phyloP scores from a whole-genome alignment of 805 yeast genomes.

The Blastobotrys mokoenaii region DNA sequence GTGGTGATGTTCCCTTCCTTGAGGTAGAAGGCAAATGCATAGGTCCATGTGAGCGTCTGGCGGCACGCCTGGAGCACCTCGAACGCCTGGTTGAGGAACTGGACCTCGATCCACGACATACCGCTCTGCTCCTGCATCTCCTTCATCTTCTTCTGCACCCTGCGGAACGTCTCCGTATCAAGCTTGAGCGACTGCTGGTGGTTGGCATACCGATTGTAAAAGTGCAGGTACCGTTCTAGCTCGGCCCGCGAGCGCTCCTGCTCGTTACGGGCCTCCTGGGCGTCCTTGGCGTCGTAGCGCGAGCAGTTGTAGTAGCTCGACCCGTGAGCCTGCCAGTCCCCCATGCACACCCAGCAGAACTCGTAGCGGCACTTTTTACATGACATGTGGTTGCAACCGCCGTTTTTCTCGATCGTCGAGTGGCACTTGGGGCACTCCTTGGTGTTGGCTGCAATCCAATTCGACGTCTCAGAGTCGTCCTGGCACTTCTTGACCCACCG shows the following conservation, averaged over 20 bases:
- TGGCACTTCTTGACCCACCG: constrained; percentile 71
- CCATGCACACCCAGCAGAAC: constrained; percentile 86
- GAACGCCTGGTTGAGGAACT: constrained; percentile 69
- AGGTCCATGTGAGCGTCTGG: constrained; percentile 81
- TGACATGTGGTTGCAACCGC: constrained; percentile 96
- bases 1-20: constrained; percentile 44
- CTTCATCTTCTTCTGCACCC: constrained; percentile 55
- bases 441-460: constrained; percentile 82
- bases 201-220: constrained; percentile 60
- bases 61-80: constrained; percentile 58
- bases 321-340: constrained; percentile 67
- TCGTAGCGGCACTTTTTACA: constrained; percentile 70
- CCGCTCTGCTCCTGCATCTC: constrained; percentile 55
- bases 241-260: constrained; percentile 39
- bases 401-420: constrained; percentile 78
- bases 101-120: constrained; percentile 81
- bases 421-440: constrained; percentile 79
- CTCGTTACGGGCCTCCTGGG: constrained; percentile 32
- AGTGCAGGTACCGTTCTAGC: constrained; percentile 62
- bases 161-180: constrained; percentile 55
- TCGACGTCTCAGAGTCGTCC: constrained; percentile 80
- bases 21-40: constrained; percentile 68
- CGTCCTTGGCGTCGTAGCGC: constrained; percentile 40
- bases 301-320: constrained; percentile 58
- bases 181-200: constrained; percentile 71